These are phyloP conservation scores for Mycosphaerella sp. DNA, from an alignment of 2,329 filamentous ascomycete genomes.

Conservation along the genomic window DNA sequence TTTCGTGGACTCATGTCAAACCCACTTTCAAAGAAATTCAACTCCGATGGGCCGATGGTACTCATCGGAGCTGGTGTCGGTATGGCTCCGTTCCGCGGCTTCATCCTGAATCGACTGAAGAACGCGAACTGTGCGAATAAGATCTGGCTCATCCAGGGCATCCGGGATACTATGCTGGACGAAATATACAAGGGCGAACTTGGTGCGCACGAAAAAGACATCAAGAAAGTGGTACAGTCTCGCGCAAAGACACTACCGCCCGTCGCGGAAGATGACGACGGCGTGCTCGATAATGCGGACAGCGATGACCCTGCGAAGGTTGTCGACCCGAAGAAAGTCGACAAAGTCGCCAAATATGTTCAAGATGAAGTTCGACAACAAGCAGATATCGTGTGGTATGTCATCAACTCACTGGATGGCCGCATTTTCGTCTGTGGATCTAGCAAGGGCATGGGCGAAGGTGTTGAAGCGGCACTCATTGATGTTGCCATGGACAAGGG, in stretches of 20 bases:
- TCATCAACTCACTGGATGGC: constrained; percentile 93
- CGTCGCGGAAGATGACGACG: constrained; percentile 27
- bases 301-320: constrained; percentile 48
- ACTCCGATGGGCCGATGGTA: constrained; percentile 92
- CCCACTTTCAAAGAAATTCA: constrained; percentile 84
- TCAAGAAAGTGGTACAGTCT: constrained; percentile 48
- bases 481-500: constrained; percentile 93
- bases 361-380: constrained; percentile 91
- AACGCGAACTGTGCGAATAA: constrained; percentile 96
- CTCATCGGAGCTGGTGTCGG: constrained; percentile 94
- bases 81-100: constrained; percentile 94
- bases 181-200: constrained; percentile 97
- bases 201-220: constrained; percentile 70
- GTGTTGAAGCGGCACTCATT: constrained; percentile 79
- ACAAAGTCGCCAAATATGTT: constrained; percentile 76
- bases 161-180: constrained; percentile 89
- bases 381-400: constrained; percentile 96
- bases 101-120: constrained; percentile 88
- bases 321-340: constrained; percentile 59
- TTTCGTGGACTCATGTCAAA: constrained; percentile 99
- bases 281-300: constrained; percentile 41
- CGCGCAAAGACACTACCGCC: constrained; percentile 31
- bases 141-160: constrained; percentile 91
- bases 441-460: constrained; percentile 95
- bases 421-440: constrained; percentile 95